Base-by-base conservation (phyloP, 106 monocot genomes). In the Allium cepa region DNA sequence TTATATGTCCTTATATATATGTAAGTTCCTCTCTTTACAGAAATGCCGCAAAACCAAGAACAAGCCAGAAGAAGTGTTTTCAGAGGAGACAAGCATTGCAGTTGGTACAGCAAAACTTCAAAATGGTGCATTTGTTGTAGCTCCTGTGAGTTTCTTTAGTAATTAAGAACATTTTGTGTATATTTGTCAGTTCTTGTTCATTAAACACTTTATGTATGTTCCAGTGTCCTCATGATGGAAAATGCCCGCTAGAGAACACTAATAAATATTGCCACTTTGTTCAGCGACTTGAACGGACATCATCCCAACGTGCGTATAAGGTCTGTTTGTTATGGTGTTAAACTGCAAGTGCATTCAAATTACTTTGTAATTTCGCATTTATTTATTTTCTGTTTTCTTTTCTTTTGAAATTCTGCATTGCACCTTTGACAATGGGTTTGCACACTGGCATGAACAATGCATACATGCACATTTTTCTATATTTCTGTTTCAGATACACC, bases 201-300 rank as follows among this genome's bases (percentile, higher is more conserved):
- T 36, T 36, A 36, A 36, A 36, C 36, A 36, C 14, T 63, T 56
- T 4, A 27, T 64, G 47, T 13, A 56, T 59, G 18, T 56, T 70
- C 60, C 66, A 97, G 89, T 99, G 99, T 71, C 79, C 99, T 14
- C 99, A 99, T 85, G 99, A 99, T 87, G 99, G 99, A 56, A 79
- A 79, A 12, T 99, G 99, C 53, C 99, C 99, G 48, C 64, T 93
- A 73, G 93, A 84, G 70, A 85, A 85, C 63, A 75, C 87, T 64
- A 62, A 77, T 60, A 93, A 99, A 70, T 99, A 99, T 76, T 99
- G 90, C 59, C 99, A 99, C 73, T 99, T 93, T 73, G 90, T 90
- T 66, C 99, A 99, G 65, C 79, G 99, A 26, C 72, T 99, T 68
- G 90, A 99, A 77, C 93, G 93, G 66, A 99, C 92, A 71, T 90